A percentile compares a stretch with the other conserved stretches of the same genome.
Evolutionary conservation across 495 filamentous ascomycete species (phyloP).

Genomic region (Melanomma pulvis-pyrius): DNA sequence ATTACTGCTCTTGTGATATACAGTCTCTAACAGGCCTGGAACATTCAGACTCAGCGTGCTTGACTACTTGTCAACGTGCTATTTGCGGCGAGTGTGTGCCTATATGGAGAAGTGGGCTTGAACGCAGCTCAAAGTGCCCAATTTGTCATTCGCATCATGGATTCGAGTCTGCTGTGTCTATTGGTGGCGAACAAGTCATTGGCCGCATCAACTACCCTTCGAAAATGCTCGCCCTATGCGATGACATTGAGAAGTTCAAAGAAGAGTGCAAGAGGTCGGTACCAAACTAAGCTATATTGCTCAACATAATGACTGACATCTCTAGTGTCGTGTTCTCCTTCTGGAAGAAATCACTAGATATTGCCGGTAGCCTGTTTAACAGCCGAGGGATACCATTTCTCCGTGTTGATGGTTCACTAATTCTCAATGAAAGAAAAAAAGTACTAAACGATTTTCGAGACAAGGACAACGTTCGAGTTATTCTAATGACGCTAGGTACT

Average conservation of each 20-base stretch:
- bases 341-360: constrained; percentile 50
- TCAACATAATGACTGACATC: background rate
- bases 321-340: constrained; percentile 57
- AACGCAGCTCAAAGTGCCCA: too few relatives aligned
- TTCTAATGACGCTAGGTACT: constrained; percentile 59
- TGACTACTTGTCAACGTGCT: too few relatives aligned
- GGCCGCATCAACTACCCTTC: too few relatives aligned
- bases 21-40: too few relatives aligned
- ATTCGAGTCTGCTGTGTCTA: too few relatives aligned
- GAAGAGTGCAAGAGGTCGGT: constrained; percentile 1
- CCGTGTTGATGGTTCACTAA: constrained; percentile 5
- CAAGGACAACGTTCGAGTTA: constrained; percentile 28
- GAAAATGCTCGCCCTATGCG: too few relatives aligned
- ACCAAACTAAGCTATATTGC: background rate
- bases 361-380: constrained; percentile 37
- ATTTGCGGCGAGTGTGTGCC: background rate
- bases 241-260: background rate
- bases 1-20: too few relatives aligned
- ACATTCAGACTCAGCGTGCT: too few relatives aligned
- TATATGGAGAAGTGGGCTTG: too few relatives aligned
- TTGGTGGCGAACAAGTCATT: too few relatives aligned
- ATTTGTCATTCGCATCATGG: too few relatives aligned
- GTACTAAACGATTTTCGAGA: constrained; percentile 13
- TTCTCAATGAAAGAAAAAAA: background rate
- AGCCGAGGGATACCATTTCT: background rate